Evolutionary conservation across 2,329 filamentous ascomycete genomes (phyloP), one percentile per base, ranked within the genome.

Genomic region (Fusarium temperatum): DNA sequence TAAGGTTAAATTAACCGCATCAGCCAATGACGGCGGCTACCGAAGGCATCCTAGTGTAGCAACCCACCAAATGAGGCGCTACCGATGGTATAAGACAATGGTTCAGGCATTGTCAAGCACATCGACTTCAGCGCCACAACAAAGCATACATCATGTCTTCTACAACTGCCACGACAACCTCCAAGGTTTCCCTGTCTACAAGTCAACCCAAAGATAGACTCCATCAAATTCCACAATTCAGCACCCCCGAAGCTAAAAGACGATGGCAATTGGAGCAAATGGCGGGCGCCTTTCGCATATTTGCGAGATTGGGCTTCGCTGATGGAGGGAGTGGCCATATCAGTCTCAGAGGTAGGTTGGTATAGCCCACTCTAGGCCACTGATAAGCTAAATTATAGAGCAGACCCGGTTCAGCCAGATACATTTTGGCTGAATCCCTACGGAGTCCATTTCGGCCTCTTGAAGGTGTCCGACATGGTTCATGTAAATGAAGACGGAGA

Each of bases 11-110:
- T 24, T 14, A 13, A 41, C 20, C n/a, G 3, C 22, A 6, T n/a
- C 22, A 39, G 30, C 68, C 68, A 70, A 68, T 70, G 15, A 48
- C 68, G 64, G 68, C 38, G 68, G 48, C 53, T 70, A 11, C 68
- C 68, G 68, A 68, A 10, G 38, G 55, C 13, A 44, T 20, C n/a
- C 60, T 35, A 13, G 24, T 18, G 22, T 8, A 4, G 10, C 11
- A 20, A 18, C 22, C 11, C 10, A 14, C 57, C n/a, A 12, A 41
- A 24, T 57, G 8, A 15, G 11, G 26, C 20, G 28, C 18, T 48
- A 26, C 5, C 24, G 8, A 15, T 28, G 4, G 24, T 47, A 47
- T 47, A 47, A 47, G 44, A 47, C 24, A 47, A 12, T 26, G 17
- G 9, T 13, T 28, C 17, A 36, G 1, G 17, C 18, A 13, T 8